These are phyloP conservation scores for Microsporum ferrugineum DNA, from an alignment of 2,329 filamentous ascomycete species.

Conservation along the genomic window DNA sequence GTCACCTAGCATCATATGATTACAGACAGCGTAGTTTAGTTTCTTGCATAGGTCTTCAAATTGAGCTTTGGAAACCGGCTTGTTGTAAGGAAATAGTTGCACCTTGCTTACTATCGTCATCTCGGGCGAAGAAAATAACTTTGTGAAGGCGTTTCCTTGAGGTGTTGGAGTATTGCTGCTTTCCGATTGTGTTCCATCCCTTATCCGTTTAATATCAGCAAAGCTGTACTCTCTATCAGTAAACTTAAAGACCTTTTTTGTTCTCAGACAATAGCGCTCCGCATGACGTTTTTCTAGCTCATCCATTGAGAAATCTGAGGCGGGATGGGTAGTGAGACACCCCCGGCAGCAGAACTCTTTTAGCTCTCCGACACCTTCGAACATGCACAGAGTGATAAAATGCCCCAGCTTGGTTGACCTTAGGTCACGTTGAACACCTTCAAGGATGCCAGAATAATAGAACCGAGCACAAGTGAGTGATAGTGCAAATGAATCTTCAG, in stretches of 20 bases:
- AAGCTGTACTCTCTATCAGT: not conserved
- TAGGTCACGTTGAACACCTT: not conserved
- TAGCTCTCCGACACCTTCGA: conserved; percentile 4
- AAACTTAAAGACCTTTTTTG: not conserved
- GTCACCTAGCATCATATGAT: not conserved
- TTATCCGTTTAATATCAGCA: not conserved
- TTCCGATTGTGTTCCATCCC: not conserved
- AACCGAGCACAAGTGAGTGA: conserved; percentile 7
- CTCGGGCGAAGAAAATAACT: not conserved
- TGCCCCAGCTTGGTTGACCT: not conserved
- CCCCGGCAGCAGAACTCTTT: conserved; percentile 3
- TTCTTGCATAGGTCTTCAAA: not conserved
- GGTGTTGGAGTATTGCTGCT: not conserved
- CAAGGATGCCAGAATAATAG: not conserved
- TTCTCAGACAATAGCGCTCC: not conserved
- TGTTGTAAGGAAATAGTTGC: not conserved
- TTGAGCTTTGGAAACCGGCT: not conserved
- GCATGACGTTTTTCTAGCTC: not conserved
- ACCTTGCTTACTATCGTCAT: not conserved
- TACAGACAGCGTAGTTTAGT: not conserved
- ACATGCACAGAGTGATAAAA: conserved; percentile 2
- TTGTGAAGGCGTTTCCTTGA: not conserved
- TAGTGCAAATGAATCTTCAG: not conserved
- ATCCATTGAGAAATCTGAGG: not conserved
- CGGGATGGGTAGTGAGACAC: not conserved